Evolutionary conservation across 345 rosid genomes (phyloP), one percentile per base, ranked within the genome.

Genomic region (Hypericum androsaemum): DNA sequence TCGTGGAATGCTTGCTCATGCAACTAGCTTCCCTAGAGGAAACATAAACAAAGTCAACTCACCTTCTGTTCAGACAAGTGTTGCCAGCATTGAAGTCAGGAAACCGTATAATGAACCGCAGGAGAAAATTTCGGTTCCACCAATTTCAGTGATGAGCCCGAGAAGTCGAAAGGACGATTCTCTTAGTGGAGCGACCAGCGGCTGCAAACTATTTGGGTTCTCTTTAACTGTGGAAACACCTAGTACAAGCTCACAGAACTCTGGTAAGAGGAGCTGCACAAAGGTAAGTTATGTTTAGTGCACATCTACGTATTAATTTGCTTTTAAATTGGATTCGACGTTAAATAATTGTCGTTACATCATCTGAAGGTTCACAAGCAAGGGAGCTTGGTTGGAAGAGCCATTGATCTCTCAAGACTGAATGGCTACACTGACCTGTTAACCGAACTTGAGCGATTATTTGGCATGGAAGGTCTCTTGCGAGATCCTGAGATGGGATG

Each of bases 381-480:
- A 74, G 98, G 96, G 58, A 90, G 84, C 64, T 67, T 76, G 69
- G 92, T 90, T 62, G 96, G 96, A 64, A 80, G 96, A 65, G 95
- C 95, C 48, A 77, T 90, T 64, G 98, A 87, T 69, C 82, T 90
- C 53, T 80, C 83, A 0, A 66, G 75, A 60, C 74, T 90, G 43
- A 71, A 82, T 40, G 83, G 88, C 39, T 90, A 90, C 39, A 57
- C 46, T 38, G 98, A 87, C 44, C 78, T 90, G 67, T 67, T 76
- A 58, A 67, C 43, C 3, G 98, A 90, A 67, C 84, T 90, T 14
- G 96, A 90, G 52, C 72, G 66, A 6, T 70, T 87, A 12, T 87
- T 90, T 64, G 56, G 76, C 75, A 84, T 89, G 92, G 95, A 90
- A 70, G 96, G 96, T 53, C 71, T 82, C 58, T 62, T 90, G 50